Conservation (phyloP, 1,139 yeast genomes). For the Pichia sp. region DNA sequence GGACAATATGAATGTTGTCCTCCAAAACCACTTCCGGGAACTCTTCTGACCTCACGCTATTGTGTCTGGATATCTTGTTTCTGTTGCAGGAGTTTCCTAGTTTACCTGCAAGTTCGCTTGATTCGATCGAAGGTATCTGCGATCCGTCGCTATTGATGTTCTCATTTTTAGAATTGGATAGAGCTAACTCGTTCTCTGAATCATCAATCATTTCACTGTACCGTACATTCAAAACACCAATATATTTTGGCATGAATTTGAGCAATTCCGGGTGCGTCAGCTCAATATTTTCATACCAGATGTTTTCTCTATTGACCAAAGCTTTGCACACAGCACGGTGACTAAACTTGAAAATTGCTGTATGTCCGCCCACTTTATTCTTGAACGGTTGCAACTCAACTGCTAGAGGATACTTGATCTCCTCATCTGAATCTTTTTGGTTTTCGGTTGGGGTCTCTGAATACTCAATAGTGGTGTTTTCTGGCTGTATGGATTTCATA, state of each 20-base stretch:
- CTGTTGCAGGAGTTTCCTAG: background rate
- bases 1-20: conserved; percentile 85
- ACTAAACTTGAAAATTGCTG: conserved; percentile 89
- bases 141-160: background rate
- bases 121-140: background rate
- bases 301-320: conserved; percentile 78
- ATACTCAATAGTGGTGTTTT: background rate
- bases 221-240: conserved; percentile 88
- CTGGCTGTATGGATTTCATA: background rate
- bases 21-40: conserved; percentile 75
- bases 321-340: conserved; percentile 95
- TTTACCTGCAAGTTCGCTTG: background rate
- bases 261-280: conserved; percentile 65
- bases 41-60: conserved; percentile 2
- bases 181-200: background rate
- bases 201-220: conserved; percentile 44
- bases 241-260: conserved; percentile 83
- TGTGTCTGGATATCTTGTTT: background rate
- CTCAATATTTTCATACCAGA: conserved; percentile 88
- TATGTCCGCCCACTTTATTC: conserved; percentile 96
- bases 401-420: conserved; percentile 48
- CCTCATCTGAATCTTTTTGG: background rate
- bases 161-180: background rate
- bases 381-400: conserved; percentile 84
- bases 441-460: conserved; percentile 1